Conservation (phyloP, 148 eudicot genomes). For the Amaranthus hypochondriacus region DNA sequence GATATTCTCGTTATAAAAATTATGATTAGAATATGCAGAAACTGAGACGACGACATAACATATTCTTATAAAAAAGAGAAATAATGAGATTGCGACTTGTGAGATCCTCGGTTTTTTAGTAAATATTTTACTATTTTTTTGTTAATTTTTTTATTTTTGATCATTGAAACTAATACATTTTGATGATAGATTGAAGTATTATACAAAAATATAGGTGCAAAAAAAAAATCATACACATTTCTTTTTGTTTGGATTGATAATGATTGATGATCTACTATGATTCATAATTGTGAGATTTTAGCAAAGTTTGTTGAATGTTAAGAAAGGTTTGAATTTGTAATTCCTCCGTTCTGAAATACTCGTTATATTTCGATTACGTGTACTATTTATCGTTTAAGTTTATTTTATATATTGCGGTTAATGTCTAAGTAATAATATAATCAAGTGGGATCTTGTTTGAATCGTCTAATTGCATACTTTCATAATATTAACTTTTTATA, state of each 20-base stretch:
- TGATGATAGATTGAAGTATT: not conserved
- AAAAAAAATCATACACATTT: constrained; percentile 7
- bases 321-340: not conserved
- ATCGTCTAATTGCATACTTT: too few species aligned
- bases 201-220: not conserved
- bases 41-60: too few species aligned
- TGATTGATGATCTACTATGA: not conserved
- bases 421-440: too few species aligned
- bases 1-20: not conserved
- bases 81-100: too few species aligned
- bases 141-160: not conserved
- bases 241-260: not conserved
- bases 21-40: too few species aligned
- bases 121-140: not conserved
- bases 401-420: too few species aligned
- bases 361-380: too few species aligned
- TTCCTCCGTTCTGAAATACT: too few species aligned
- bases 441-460: too few species aligned
- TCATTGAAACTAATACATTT: constrained; percentile 19
- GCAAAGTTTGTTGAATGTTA: not conserved
- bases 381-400: too few species aligned
- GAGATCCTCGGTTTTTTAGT: not conserved
- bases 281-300: constrained; percentile 8
- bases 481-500: too few species aligned
- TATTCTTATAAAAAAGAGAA: too few species aligned